Conservation (phyloP, 2,329 filamentous ascomycete species). For the Calonectria ilicicola region DNA sequence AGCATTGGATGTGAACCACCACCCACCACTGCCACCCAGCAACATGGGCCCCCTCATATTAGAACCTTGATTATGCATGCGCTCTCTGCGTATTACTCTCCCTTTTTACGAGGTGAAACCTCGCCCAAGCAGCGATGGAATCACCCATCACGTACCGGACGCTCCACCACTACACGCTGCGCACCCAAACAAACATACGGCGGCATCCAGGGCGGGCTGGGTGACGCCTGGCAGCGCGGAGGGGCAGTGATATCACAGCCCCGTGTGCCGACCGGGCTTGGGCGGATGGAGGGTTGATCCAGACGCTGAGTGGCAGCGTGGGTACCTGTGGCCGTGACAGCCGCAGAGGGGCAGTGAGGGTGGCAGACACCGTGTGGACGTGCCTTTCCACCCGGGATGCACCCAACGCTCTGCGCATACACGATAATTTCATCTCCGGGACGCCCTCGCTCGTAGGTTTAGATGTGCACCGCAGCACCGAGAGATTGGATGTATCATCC, state of each 20-base stretch:
- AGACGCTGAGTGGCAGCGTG: constrained; percentile 7
- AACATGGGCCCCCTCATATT: neutral
- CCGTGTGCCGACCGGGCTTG: neutral
- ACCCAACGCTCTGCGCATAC: neutral
- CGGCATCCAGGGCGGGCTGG: neutral
- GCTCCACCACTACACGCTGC: neutral
- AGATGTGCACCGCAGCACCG: neutral
- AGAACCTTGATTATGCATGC: neutral
- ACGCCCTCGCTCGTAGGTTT: neutral
- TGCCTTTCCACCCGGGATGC: neutral
- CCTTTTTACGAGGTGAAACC: constrained; percentile 12
- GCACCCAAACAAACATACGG: neutral
- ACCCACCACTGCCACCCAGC: neutral
- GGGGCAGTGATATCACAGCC: constrained; percentile 24
- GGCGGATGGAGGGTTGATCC: constrained; percentile 13
- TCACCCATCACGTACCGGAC: neutral
- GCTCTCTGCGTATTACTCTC: neutral
- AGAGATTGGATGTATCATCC: constrained; percentile 5
- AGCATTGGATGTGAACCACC: constrained; percentile 22
- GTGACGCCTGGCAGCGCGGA: neutral
- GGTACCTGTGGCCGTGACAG: neutral
- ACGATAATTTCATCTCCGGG: neutral
- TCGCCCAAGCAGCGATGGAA: neutral
- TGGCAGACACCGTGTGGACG: neutral
- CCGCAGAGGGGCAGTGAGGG: neutral